Evolutionary conservation across 108 stramenopile genomes (phyloP).

Genomic region (Chaetoceros tenuissimus): DNA sequence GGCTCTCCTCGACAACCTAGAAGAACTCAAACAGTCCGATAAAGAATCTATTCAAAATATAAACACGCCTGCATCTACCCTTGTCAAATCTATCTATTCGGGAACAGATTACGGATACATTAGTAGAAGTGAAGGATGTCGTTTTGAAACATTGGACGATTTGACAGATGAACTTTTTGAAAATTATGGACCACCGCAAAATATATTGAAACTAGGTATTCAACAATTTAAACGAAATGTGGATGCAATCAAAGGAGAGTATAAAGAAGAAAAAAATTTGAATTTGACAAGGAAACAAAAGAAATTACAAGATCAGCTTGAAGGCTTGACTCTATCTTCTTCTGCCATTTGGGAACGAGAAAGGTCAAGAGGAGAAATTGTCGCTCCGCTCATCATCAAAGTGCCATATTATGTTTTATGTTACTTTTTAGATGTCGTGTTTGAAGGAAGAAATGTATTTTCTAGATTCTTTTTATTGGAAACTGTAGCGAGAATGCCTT

Average conservation of each 20-base stretch:
- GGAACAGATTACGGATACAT: conserved; percentile 53
- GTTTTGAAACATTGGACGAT: conserved; percentile 1
- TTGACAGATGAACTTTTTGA: conserved; percentile 13
- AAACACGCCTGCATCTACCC: conserved; percentile 6
- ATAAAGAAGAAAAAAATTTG: conserved; percentile 30
- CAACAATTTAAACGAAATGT: conserved; percentile 50
- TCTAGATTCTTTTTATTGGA: conserved; percentile 72
- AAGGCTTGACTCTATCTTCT: conserved; percentile 34
- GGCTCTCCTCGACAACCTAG: conserved; percentile 21
- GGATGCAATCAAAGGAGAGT: conserved; percentile 53
- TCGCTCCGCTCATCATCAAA: conserved; percentile 48
- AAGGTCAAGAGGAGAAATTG: conserved; percentile 21
- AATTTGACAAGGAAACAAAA: conserved; percentile 22
- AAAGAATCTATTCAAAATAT: conserved; percentile 1
- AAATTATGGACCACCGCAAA: conserved; percentile 47
- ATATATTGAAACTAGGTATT: conserved; percentile 34
- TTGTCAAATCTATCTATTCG: conserved; percentile 32
- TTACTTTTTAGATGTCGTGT: conserved; percentile 49
- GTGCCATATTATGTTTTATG: conserved; percentile 44
- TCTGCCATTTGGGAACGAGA: conserved; percentile 55
- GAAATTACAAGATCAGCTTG: conserved; percentile 26
- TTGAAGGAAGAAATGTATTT: conserved; percentile 43
- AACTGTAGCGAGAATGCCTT: conserved; percentile 87
- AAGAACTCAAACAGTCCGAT: background rate
- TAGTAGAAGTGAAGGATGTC: conserved; percentile 50